A percentile compares a stretch with the other conserved stretches of the same genome.
These are phyloP conservation scores for Quercus aquifolioides DNA, from an alignment of 306 rosid species.

Conservation along the genomic window DNA sequence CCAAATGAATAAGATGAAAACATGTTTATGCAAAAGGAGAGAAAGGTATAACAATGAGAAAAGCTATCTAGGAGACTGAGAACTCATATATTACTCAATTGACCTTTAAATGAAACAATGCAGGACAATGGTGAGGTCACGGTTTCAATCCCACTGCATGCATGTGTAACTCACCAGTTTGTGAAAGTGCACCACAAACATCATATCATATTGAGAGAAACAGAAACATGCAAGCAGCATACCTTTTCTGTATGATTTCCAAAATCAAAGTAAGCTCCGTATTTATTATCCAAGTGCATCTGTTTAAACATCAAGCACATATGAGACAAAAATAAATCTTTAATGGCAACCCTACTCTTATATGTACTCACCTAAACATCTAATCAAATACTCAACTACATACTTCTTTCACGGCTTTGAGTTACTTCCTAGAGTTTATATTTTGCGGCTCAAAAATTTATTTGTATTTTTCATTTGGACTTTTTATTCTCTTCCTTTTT, in stretches of 20 bases:
- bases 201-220: background rate
- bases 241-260: slow-evolving; percentile 98
- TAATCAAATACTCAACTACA: slow-evolving; percentile 4
- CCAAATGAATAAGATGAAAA: background rate
- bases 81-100: too few relatives aligned
- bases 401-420: background rate
- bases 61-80: too few relatives aligned
- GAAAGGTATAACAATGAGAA: too few relatives aligned
- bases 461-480: background rate
- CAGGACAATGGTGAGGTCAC: too few relatives aligned
- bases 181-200: background rate
- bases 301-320: slow-evolving; percentile 43
- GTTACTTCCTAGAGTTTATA: background rate
- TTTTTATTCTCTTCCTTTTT: background rate
- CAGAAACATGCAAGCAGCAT: slow-evolving; percentile 5
- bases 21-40: background rate
- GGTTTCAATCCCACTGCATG: too few relatives aligned
- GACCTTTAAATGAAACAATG: too few relatives aligned
- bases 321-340: slow-evolving; percentile 21
- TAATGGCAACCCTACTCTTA: background rate
- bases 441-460: background rate
- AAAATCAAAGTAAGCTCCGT: slow-evolving; percentile 86
- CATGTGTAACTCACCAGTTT: background rate
- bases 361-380: slow-evolving; percentile 7
- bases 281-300: slow-evolving; percentile 74